These are phyloP conservation scores for Pseudoturritis turrita DNA, from an alignment of 345 rosid species.

Conservation along the genomic window DNA sequence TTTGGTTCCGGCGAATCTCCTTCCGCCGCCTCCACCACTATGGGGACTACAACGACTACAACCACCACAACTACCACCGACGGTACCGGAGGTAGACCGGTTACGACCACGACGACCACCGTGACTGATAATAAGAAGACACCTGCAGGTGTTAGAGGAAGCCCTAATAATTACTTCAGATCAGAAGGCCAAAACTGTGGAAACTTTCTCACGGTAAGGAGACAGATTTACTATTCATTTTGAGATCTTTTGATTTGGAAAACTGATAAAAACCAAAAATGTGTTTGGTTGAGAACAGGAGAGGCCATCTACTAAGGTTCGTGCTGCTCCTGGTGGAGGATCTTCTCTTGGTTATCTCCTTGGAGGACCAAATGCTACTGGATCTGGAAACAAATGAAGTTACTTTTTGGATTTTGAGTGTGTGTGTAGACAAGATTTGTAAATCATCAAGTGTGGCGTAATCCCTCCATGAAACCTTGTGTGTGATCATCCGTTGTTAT, in stretches of 20 bases:
- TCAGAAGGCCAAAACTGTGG: conserved; percentile 83
- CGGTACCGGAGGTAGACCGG: conserved; percentile 29
- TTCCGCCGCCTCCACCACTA: conserved; percentile 21
- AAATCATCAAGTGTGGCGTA: conserved; percentile 14
- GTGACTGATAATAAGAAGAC: conserved; percentile 43
- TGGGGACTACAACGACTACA: conserved; percentile 34
- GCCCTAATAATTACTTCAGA: conserved; percentile 65
- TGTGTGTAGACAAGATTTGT: neutral
- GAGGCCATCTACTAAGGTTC: conserved; percentile 55
- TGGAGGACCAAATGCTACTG: conserved; percentile 34
- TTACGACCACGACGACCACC: conserved; percentile 37
- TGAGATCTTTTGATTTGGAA: neutral
- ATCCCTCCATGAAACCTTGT: neutral
- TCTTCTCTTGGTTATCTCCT: conserved; percentile 53
- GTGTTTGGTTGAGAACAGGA: conserved; percentile 29
- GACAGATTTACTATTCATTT: neutral
- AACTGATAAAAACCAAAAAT: neutral
- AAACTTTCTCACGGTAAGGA: conserved; percentile 68
- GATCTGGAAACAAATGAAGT: conserved; percentile 10
- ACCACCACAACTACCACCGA: conserved; percentile 36
- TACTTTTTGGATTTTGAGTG: neutral
- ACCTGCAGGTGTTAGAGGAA: conserved; percentile 67
- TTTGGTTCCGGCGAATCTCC: conserved; percentile 66
- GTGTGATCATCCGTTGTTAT: too few species aligned
- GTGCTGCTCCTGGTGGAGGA: conserved; percentile 56